Evolutionary conservation across 345 rosid genomes (phyloP).

Genomic region (Eucalyptus paniculata): DNA sequence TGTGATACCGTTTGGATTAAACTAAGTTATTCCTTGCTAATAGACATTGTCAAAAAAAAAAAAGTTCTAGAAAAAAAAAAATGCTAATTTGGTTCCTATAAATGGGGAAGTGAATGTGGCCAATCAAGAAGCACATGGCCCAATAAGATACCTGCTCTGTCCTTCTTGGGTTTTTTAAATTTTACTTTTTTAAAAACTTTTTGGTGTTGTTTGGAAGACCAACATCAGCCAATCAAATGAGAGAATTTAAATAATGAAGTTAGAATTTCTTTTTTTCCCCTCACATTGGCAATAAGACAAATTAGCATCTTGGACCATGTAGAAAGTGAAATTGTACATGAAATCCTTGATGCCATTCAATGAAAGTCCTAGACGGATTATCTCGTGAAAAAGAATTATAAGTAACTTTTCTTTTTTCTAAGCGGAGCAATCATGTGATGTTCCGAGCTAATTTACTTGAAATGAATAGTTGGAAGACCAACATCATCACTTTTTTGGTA

Average conservation of each 20-base stretch:
- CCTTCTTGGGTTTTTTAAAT: background rate
- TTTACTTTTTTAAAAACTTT: background rate
- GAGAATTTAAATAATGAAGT: background rate
- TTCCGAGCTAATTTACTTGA: rapidly evolving
- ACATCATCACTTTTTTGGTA: background rate
- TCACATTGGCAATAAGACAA: background rate
- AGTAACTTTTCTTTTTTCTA: background rate
- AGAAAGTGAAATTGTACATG: background rate
- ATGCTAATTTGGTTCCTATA: background rate
- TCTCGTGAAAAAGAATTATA: background rate
- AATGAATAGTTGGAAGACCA: rapidly evolving
- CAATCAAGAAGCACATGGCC: background rate
- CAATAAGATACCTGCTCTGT: background rate
- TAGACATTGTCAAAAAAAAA: background rate
- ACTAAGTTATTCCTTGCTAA: background rate
- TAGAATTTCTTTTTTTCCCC: background rate
- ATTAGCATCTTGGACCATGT: background rate
- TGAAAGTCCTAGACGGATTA: background rate
- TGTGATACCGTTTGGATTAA: background rate
- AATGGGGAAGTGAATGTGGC: background rate
- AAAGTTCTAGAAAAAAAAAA: background rate
- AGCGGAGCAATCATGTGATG: background rate
- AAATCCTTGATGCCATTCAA: background rate
- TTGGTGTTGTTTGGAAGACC: background rate
- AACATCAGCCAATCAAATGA: background rate